Conservation (phyloP, 1,284 basidiomycete species). For the Ustilago hordei region DNA sequence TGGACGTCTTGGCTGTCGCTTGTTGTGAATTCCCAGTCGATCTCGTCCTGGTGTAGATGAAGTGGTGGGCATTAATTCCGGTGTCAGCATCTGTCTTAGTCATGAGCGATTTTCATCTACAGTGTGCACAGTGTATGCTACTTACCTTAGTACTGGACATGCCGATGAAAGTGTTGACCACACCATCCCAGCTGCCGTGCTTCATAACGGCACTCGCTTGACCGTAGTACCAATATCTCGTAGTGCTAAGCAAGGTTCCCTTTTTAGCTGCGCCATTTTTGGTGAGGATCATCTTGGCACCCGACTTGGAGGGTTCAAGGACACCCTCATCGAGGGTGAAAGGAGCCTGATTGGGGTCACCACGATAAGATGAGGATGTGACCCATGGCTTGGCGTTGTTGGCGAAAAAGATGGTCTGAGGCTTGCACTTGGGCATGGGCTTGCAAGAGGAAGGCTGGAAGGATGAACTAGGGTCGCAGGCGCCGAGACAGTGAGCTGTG, state of each 20-base stretch:
- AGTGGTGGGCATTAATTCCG: too few species aligned
- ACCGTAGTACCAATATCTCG: conserved; percentile 56
- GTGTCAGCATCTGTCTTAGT: too few species aligned
- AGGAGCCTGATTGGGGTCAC: conserved; percentile 44
- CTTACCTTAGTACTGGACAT: conserved; percentile 30
- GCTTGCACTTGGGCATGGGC: conserved; percentile 54
- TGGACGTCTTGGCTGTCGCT: conserved; percentile 25
- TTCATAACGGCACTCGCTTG: conserved; percentile 45
- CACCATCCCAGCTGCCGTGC: conserved; percentile 45
- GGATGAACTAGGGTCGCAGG: conserved; percentile 44
- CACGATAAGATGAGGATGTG: conserved; percentile 36
- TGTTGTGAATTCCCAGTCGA: conserved; percentile 56
- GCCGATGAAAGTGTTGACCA: conserved; percentile 57
- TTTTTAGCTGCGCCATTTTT: conserved; percentile 26
- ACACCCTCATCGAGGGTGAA: conserved; percentile 54
- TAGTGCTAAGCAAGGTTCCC: conserved; percentile 42
- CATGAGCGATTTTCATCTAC: too few species aligned
- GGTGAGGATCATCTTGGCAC: conserved; percentile 45
- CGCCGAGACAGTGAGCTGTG: conserved; percentile 38
- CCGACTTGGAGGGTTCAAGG: conserved; percentile 24
- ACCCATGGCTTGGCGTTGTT: conserved; percentile 49
- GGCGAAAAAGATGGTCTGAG: conserved; percentile 42
- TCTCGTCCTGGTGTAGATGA: conserved; percentile 27
- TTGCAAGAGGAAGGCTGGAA: conserved; percentile 46
- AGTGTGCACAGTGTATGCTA: too few species aligned